phyloP scores from a whole-genome alignment of 805 yeast genomes.

The Yamadazyma laniorum region DNA sequence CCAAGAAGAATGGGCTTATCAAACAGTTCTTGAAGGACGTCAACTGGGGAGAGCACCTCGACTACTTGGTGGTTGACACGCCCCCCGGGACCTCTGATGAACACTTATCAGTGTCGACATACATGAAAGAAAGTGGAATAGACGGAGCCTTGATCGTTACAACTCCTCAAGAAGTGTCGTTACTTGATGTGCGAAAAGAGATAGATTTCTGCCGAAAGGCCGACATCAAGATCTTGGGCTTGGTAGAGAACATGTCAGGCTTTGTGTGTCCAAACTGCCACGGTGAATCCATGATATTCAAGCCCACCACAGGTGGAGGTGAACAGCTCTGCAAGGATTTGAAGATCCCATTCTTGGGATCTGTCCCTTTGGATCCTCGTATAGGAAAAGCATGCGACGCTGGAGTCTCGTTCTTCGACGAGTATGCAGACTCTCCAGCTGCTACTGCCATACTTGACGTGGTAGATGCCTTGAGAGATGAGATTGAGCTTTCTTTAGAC shows the following conservation, averaged over 20 bases:
- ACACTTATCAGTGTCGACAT: conserved; percentile 85
- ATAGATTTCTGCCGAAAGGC: conserved; percentile 94
- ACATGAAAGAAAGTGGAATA: conserved; percentile 83
- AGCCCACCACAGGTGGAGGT: conserved; percentile 98
- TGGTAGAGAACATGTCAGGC: conserved; percentile 98
- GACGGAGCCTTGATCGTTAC: conserved; percentile 96
- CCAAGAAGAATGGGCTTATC: conserved; percentile 90
- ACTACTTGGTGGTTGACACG: conserved; percentile 87
- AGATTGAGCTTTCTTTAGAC: conserved; percentile 36
- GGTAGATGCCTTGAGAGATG: conserved; percentile 66
- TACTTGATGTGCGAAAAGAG: conserved; percentile 92
- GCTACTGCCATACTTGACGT: conserved; percentile 81
- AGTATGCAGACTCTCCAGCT: conserved; percentile 90
- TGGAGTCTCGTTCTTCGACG: conserved; percentile 82
- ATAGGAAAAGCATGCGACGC: conserved; percentile 85
- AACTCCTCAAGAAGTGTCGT: conserved; percentile 96
- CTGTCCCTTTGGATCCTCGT: conserved; percentile 94
- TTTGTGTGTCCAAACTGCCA: conserved; percentile 95
- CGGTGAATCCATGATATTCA: conserved; percentile 85
- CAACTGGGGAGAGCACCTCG: conserved; percentile 83
- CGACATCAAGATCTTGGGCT: conserved; percentile 76
- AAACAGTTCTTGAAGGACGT: conserved; percentile 93
- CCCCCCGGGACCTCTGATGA: conserved; percentile 99
- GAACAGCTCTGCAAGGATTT: conserved; percentile 76
- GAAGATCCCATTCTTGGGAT: conserved; percentile 76